A percentile compares a stretch with the other conserved stretches of the same genome.
Evolutionary conservation across 108 stramenopile genomes (phyloP).

Genomic region (Cyclotella choctawhatcheeana): DNA sequence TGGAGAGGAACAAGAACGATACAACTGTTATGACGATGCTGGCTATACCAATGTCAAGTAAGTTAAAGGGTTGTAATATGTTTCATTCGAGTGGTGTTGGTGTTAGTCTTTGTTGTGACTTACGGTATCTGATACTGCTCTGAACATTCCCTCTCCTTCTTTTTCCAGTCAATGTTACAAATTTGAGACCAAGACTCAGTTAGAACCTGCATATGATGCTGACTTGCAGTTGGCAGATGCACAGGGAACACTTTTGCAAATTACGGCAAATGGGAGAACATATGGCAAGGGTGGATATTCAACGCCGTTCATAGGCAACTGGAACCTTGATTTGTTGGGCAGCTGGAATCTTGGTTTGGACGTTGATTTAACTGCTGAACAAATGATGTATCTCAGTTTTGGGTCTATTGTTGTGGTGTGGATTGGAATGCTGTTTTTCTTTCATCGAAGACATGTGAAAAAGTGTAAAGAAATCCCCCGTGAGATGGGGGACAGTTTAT

Average conservation of each 20-base stretch:
- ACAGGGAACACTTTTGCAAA: constrained; percentile 29
- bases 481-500: neutral
- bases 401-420: neutral
- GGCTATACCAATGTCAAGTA: constrained; percentile 41
- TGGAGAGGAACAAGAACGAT: constrained; percentile 25
- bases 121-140: too few species aligned
- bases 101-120: too few species aligned
- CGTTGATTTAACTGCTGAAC: constrained; percentile 3
- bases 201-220: constrained; percentile 3
- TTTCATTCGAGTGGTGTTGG: too few species aligned
- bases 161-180: constrained; percentile 51
- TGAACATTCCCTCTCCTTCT: too few species aligned
- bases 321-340: neutral
- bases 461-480: neutral
- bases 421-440: neutral
- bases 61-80: too few species aligned
- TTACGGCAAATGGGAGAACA: constrained; percentile 12
- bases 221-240: constrained; percentile 25
- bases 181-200: constrained; percentile 35
- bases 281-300: constrained; percentile 32
- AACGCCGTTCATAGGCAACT: neutral
- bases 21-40: constrained; percentile 46
- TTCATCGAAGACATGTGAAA: neutral
- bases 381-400: constrained; percentile 6
- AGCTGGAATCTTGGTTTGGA: too few species aligned